Conservation (phyloP, 208 protist genomes). For the Vickermania ingenoplastis region DNA sequence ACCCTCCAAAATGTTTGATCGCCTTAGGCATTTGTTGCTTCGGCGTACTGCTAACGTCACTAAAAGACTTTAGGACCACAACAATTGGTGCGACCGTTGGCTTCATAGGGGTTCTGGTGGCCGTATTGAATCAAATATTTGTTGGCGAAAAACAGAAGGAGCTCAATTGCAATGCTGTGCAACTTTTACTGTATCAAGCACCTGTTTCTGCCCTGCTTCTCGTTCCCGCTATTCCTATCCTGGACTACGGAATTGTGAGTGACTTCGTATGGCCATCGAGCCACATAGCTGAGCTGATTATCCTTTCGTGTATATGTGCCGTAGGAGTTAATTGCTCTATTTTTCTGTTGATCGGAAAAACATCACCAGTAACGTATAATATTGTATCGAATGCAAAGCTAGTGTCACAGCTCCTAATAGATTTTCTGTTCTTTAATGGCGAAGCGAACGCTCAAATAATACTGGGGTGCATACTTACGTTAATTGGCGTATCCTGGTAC, state of each 20-base stretch:
- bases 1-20: slow-evolving; percentile 7
- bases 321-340: slow-evolving; percentile 29
- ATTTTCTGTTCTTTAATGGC: not conserved
- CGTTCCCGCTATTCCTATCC: not conserved
- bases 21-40: slow-evolving; percentile 4
- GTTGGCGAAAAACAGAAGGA: slow-evolving; percentile 32
- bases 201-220: slow-evolving; percentile 22
- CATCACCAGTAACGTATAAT: slow-evolving; percentile 25
- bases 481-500: not conserved
- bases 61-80: not conserved
- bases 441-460: not conserved
- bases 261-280: not conserved
- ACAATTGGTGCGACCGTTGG: slow-evolving; percentile 3
- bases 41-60: not conserved
- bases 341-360: slow-evolving; percentile 33
- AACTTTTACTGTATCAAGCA: slow-evolving; percentile 36
- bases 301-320: slow-evolving; percentile 11
- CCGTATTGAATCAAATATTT: slow-evolving; percentile 33
- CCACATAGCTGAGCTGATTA: not conserved
- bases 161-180: slow-evolving; percentile 21
- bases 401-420: not conserved
- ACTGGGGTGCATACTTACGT: not conserved
- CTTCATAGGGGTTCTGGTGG: slow-evolving; percentile 12
- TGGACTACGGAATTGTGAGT: not conserved
- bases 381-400: slow-evolving; percentile 27